A percentile compares a stretch with the other conserved stretches of the same genome.
Conservation (phyloP, 441 rosid species). For the Hura crepitans region DNA sequence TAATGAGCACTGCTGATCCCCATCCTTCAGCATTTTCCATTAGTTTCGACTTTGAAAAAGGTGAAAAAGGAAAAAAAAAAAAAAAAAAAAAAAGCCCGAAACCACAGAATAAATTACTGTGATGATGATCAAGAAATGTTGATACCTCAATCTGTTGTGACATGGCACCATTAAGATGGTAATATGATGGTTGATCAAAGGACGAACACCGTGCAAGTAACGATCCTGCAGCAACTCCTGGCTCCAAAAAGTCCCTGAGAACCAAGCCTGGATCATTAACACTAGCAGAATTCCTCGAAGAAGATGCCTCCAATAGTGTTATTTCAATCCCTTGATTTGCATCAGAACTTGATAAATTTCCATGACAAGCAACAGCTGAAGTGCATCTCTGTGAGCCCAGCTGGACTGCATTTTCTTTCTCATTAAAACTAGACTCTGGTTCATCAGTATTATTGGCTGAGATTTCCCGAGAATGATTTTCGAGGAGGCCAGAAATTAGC, state of each 20-base stretch:
- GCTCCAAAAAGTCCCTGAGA: slow-evolving; percentile 72
- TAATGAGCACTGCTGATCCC: background rate
- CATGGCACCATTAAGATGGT: slow-evolving; percentile 45
- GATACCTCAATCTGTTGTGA: slow-evolving; percentile 62
- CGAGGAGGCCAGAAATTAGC: slow-evolving; percentile 49
- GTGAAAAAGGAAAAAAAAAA: too few relatives aligned
- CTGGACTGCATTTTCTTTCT: slow-evolving; percentile 37
- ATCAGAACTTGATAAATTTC: slow-evolving; percentile 43
- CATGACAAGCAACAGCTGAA: slow-evolving; percentile 39
- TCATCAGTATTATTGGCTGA: slow-evolving; percentile 37
- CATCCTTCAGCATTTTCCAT: background rate
- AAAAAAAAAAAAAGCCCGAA: background rate
- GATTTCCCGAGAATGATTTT: slow-evolving; percentile 32
- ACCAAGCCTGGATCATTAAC: slow-evolving; percentile 69
- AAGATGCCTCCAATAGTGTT: slow-evolving; percentile 56
- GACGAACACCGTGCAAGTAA: slow-evolving; percentile 61
- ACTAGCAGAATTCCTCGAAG: slow-evolving; percentile 52
- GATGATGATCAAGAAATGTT: slow-evolving; percentile 14
- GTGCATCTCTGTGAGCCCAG: slow-evolving; percentile 40
- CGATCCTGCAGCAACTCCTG: slow-evolving; percentile 63
- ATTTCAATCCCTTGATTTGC: slow-evolving; percentile 62
- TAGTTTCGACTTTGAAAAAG: background rate
- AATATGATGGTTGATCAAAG: slow-evolving; percentile 55
- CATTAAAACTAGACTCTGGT: slow-evolving; percentile 35
- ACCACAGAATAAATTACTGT: slow-evolving; percentile 13